phyloP scores from a whole-genome alignment of 2,329 filamentous ascomycete genomes.

The Ascochyta fabae region DNA sequence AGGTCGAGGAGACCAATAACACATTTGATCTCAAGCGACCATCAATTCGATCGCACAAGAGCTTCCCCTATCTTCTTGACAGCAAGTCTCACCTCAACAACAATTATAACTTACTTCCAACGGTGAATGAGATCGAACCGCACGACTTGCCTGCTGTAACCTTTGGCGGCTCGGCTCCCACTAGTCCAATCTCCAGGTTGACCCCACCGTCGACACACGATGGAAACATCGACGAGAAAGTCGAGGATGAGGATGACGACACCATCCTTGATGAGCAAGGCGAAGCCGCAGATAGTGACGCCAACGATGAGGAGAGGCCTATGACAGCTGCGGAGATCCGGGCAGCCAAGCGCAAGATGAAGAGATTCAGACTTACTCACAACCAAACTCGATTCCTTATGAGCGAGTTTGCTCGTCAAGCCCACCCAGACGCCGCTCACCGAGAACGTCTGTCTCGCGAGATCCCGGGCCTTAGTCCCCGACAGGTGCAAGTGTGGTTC shows the following conservation, averaged over 20 bases:
- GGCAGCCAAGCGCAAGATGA: slow-evolving; percentile 65
- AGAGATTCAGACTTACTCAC: slow-evolving; percentile 87
- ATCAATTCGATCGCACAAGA: slow-evolving; percentile 53
- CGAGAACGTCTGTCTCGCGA: slow-evolving; percentile 85
- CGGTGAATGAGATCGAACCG: slow-evolving; percentile 46
- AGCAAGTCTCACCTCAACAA: slow-evolving; percentile 40
- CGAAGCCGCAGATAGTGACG: slow-evolving; percentile 36
- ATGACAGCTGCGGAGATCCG: slow-evolving; percentile 57
- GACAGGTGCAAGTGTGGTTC: slow-evolving; percentile 98
- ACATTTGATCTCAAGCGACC: slow-evolving; percentile 48
- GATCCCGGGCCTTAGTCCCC: slow-evolving; percentile 87
- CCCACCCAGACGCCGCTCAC: slow-evolving; percentile 90
- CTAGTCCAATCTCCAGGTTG: slow-evolving; percentile 54
- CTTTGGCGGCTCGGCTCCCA: slow-evolving; percentile 54
- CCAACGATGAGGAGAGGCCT: slow-evolving; percentile 43
- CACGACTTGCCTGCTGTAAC: slow-evolving; percentile 45
- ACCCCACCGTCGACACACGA: slow-evolving; percentile 54
- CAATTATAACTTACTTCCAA: slow-evolving; percentile 36
- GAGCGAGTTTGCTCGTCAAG: slow-evolving; percentile 95
- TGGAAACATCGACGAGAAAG: slow-evolving; percentile 42
- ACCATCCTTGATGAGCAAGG: slow-evolving; percentile 50
- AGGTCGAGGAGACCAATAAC: slow-evolving; percentile 45
- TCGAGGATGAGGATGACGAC: slow-evolving; percentile 49
- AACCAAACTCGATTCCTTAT: slow-evolving; percentile 97
- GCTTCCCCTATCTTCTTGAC: slow-evolving; percentile 52